These are phyloP conservation scores for Sisymbrium altissimum DNA, from an alignment of 345 rosid species.

Conservation along the genomic window DNA sequence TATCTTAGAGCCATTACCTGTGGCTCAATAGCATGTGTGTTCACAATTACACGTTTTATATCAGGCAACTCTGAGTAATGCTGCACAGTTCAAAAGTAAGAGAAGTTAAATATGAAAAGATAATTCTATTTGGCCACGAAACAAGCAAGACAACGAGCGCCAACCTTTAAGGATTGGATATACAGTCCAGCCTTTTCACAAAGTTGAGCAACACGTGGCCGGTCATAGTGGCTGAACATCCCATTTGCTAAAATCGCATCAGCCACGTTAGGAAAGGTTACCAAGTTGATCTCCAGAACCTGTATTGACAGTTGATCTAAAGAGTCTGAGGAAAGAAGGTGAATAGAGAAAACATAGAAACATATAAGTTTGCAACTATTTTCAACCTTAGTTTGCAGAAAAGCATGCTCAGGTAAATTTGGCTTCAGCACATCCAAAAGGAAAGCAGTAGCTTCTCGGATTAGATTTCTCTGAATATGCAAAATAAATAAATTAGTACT, in stretches of 20 bases:
- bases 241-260: constrained; percentile 97
- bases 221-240: constrained; percentile 98
- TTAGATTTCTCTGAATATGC: constrained; percentile 73
- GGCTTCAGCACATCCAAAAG: constrained; percentile 95
- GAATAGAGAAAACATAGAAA: not conserved
- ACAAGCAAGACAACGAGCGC: not conserved
- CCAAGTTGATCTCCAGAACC: constrained; percentile 98
- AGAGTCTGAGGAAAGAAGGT: not conserved
- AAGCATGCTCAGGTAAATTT: constrained; percentile 89
- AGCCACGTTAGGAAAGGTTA: constrained; percentile 97
- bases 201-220: constrained; percentile 94
- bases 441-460: constrained; percentile 98
- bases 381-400: constrained; percentile 84
- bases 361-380: not conserved
- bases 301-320: constrained; percentile 33
- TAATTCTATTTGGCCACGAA: not conserved
- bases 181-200: constrained; percentile 99
- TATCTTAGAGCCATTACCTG: constrained; percentile 54
- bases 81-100: constrained; percentile 47
- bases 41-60: constrained; percentile 97
- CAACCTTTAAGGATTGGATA: constrained; percentile 84
- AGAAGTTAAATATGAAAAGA: not conserved
- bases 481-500: constrained; percentile 4
- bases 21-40: constrained; percentile 99
- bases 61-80: constrained; percentile 94